Conservation (phyloP, 306 rosid species). For the Vigna hirtella region DNA sequence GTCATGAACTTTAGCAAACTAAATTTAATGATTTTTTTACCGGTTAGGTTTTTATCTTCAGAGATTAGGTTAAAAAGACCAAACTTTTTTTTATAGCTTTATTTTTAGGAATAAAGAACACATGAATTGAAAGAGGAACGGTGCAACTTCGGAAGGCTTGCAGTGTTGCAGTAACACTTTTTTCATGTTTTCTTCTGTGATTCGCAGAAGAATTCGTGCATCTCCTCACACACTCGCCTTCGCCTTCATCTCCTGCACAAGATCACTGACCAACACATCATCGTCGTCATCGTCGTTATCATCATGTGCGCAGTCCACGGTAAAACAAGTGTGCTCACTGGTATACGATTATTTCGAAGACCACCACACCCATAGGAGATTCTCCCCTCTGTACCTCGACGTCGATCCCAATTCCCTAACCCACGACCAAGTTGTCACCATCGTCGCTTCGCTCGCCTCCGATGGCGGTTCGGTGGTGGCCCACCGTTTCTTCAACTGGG, state of each 20-base stretch:
- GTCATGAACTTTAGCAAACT: no score
- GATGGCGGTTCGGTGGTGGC: conserved; percentile 85
- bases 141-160: background rate
- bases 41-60: no score
- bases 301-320: conserved; percentile 48
- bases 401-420: conserved; percentile 60
- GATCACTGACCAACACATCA: conserved; percentile 43
- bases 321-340: conserved; percentile 60
- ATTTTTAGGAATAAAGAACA: no score
- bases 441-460: conserved; percentile 74
- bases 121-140: background rate
- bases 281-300: conserved; percentile 43
- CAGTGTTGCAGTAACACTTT: background rate
- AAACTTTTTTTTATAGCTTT: no score
- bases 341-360: conserved; percentile 65
- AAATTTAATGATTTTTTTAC: no score
- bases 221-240: conserved; percentile 45
- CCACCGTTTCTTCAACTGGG: conserved; percentile 79
- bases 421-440: conserved; percentile 67
- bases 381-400: conserved; percentile 55
- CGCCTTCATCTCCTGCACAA: conserved; percentile 30
- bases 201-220: conserved; percentile 58
- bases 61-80: no score
- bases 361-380: conserved; percentile 53
- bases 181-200: conserved; percentile 51